Conservation (phyloP, 164 flowering plant species). For the Sextonia rubra region DNA sequence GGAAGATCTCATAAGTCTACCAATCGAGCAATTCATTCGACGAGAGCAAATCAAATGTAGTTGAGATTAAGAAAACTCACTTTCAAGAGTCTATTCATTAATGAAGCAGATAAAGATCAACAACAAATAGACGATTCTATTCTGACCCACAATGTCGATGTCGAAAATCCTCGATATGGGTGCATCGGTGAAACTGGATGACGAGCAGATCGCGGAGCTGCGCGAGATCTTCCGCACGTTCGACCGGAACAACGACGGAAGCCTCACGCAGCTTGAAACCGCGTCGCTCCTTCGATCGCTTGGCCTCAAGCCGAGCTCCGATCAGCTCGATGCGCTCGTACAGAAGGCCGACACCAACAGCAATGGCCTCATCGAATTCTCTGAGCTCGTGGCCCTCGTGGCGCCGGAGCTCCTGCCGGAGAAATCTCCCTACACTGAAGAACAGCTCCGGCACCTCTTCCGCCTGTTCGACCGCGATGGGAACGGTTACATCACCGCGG, state of each 20-base stretch:
- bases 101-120: not conserved
- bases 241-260: constrained; percentile 86
- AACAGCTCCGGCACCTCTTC: constrained; percentile 64
- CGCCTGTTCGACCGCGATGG: constrained; percentile 58
- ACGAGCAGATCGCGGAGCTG: constrained; percentile 72
- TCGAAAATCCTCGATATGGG: not conserved
- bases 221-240: constrained; percentile 83
- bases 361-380: constrained; percentile 81
- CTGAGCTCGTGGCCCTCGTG: constrained; percentile 80
- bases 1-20: not conserved
- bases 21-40: no score
- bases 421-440: constrained; percentile 70
- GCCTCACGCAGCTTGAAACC: constrained; percentile 82
- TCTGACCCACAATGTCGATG: no score
- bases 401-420: constrained; percentile 72
- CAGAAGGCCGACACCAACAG: constrained; percentile 71
- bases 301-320: constrained; percentile 70
- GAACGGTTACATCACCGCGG: constrained; percentile 60
- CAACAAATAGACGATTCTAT: no score
- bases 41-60: no score
- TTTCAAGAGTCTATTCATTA: no score
- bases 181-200: constrained; percentile 43
- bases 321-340: constrained; percentile 62
- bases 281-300: constrained; percentile 76
- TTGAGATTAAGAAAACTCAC: not conserved